Base-by-base conservation (phyloP, 2,329 filamentous ascomycete species). In the Colletotrichum gigasporum region DNA sequence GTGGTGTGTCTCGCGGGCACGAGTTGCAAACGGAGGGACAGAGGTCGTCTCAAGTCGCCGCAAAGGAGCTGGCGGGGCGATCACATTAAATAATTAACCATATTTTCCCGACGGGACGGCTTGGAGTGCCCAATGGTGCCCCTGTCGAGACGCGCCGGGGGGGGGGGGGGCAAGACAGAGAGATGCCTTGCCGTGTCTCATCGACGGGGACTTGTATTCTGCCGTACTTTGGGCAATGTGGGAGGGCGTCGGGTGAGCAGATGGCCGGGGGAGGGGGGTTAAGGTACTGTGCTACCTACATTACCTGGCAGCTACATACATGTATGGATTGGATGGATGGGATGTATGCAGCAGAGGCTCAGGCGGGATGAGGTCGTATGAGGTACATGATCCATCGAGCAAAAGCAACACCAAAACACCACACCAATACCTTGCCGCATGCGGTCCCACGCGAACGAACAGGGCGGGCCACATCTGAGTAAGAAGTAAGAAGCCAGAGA, bases 71-170 rank as follows among this genome's bases (percentile, higher is more conserved):
- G 47, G 2, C 11, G 20, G 30, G 47, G 30, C 1, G 4, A 52
- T 52, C n/a, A 52, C 32, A 52, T 41, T 52, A 52, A 52, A 52
- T 52, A 41, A 52, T 39, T 52, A 41, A 30, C 14, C 50, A 39
- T 39, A 28, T 18, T 39, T 12, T 5, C 50, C 20, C 2, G 9
- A 14, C 22, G n/a, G 24, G 8, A 39, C 18, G 50, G 32, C 18
- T 30, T 12, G 39, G 9, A 35, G 32, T 12, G 10, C 48, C 10
- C 48, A n/a, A n/a, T 16, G 34, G 1, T 6, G 18, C 30, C 20
- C 6, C 39, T 18, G 28, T 39, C 22, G 9, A 39, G 22, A 41
- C 24, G 32, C 50, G 50, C 32, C 22, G 50, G 50, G 50, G 39
- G n/a, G n/a, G n/a, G n/a, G n/a, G n/a, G n/a, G n/a, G n/a, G n/a